Conservation (phyloP, 768 basidiomycete species). For the Grammothele lineata region DNA sequence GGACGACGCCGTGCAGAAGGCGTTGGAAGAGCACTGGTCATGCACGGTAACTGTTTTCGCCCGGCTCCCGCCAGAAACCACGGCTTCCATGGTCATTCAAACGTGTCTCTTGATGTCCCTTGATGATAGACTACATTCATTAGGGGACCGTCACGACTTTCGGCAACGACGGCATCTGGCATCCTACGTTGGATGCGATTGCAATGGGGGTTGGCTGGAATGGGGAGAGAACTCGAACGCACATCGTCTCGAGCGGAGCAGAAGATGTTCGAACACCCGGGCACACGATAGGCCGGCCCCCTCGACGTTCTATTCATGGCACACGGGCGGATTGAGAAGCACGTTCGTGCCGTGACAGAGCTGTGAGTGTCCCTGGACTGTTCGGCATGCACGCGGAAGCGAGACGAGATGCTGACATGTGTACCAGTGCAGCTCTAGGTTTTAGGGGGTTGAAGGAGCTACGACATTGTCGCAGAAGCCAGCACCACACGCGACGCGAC, state of each 20-base stretch:
- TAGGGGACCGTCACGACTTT: slow-evolving; percentile 33
- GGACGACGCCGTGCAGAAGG: neutral
- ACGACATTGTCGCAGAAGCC: too few relatives aligned
- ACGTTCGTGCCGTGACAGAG: slow-evolving; percentile 32
- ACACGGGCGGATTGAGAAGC: slow-evolving; percentile 36
- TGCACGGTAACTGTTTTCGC: slow-evolving; percentile 38
- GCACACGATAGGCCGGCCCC: slow-evolving; percentile 36
- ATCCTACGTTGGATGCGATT: slow-evolving; percentile 36
- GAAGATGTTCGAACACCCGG: slow-evolving; percentile 34
- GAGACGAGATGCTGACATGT: too few relatives aligned
- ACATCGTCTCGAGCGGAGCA: too few relatives aligned
- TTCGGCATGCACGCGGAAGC: neutral
- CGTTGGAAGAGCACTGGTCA: slow-evolving; percentile 20
- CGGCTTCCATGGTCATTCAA: slow-evolving; percentile 43
- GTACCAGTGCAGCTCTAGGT: slow-evolving; percentile 24
- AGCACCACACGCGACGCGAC: too few relatives aligned
- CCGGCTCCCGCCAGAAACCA: slow-evolving; percentile 34
- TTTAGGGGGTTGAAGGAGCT: slow-evolving; percentile 31
- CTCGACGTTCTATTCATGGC: slow-evolving; percentile 28
- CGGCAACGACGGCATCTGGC: slow-evolving; percentile 31
- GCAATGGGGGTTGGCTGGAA: slow-evolving; percentile 29
- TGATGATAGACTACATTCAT: slow-evolving; percentile 36
- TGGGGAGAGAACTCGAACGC: slow-evolving; percentile 30
- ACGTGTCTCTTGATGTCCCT: slow-evolving; percentile 39
- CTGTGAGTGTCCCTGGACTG: slow-evolving; percentile 19